Percentiles rank a stretch among this genome's conserved stretches.
Conservation (phyloP, 2,329 filamentous ascomycete genomes). For the Aureobasidium leucospermi region DNA sequence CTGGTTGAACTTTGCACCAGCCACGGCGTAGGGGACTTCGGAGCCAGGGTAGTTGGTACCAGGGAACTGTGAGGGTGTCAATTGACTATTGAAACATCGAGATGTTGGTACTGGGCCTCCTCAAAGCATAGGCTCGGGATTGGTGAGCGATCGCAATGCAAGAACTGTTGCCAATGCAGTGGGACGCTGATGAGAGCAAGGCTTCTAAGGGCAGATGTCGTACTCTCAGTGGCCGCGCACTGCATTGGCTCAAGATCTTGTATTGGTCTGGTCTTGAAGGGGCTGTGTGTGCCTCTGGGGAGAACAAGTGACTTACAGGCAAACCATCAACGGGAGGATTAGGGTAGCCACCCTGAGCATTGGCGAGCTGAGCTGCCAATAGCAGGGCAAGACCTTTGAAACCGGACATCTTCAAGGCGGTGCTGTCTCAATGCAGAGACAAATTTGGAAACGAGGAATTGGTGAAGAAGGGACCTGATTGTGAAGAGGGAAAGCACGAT, state of each 20-base stretch:
- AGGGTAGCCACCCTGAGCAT: constrained; percentile 19
- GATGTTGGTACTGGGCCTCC: too few species aligned
- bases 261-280: too few species aligned
- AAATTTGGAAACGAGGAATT: not conserved
- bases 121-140: too few species aligned
- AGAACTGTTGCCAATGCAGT: too few species aligned
- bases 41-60: constrained; percentile 22
- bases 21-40: constrained; percentile 21
- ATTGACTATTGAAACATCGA: not conserved
- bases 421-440: not conserved
- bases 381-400: constrained; percentile 16
- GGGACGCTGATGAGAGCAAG: too few species aligned
- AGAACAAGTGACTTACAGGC: constrained; percentile 12
- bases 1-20: constrained; percentile 25
- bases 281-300: not conserved
- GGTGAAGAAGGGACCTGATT: not conserved
- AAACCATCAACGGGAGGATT: constrained; percentile 18
- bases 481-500: not conserved
- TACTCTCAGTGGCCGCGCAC: too few species aligned
- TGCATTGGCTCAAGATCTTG: too few species aligned
- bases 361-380: constrained; percentile 25
- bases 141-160: too few species aligned
- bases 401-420: constrained; percentile 2
- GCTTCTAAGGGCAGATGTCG: too few species aligned
- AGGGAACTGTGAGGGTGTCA: constrained; percentile 18